Base-by-base conservation (phyloP, 1,284 basidiomycete species). In the Cutaneotrichosporon sp. region DNA sequence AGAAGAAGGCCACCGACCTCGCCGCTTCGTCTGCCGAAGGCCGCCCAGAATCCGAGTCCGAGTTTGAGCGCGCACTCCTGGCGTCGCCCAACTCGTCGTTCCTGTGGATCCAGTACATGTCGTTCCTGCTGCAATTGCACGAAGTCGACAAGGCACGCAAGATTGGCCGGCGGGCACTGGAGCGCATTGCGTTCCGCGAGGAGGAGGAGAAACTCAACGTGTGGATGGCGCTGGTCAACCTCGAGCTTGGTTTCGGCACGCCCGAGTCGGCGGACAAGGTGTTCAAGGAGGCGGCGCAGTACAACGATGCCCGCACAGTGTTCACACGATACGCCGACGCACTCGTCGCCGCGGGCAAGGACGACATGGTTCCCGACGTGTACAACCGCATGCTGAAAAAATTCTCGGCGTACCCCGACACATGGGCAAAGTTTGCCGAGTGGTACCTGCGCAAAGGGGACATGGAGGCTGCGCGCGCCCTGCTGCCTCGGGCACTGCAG, bases 61-160 rank as follows among this genome's bases (percentile, higher is more conserved):
- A 98, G 69, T 98, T 97, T 66, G 96, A 99, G 75, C 85, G 96
- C 14, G 78, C 92, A 18, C 81, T 99, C 34, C 80, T 97, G 23
- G 88, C 90, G n/a, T 94, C 93, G 0, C 96, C 96, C 4, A 92
- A 97, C 73, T 97, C 91, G 13, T 98, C 97, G 0, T 97, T 87
- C 77, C 81, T 98, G 38, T 99, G 96, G 96, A 87, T 99, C 58
- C 94, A 97, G 73, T 98, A 94, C 75, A 97, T 99, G 90, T 94
- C 93, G 5, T 96, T 97, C 83, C 90, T 94, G 62, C 80, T 98
- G 4, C 90, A 93, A 63, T 83, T 98, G 14, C 91, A 92, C 40
- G 94, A 99, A 74, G 80, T 97, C 41, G 91, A 93, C 64, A 92
- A 92, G 75, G 96, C 94, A 14, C 83, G 93, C 35, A 83, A 87